Base-by-base conservation (phyloP, 2,329 filamentous ascomycete species). In the Ceratocystis huliohia region DNA sequence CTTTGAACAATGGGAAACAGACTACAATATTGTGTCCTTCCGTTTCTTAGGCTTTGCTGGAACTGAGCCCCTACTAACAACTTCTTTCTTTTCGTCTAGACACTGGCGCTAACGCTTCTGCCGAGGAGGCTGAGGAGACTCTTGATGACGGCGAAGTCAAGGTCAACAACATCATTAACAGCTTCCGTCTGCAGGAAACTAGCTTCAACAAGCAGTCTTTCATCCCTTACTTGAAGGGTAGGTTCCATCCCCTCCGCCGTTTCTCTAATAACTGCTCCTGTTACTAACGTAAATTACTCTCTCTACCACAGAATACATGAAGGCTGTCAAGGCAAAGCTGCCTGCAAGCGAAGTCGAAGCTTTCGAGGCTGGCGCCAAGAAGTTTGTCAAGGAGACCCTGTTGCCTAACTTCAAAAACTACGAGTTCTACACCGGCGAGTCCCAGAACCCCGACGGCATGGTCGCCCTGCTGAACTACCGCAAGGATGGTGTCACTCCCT, bases 401-500 rank as follows among this genome's bases (percentile, higher is more conserved):
- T 80, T 88, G 68, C 79, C 75, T 76, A 93, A 90, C 81, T 96
- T 96, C 84, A 92, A 96, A 82, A 90, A 97, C 82, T 96, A 88
- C 78, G 93, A 97, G 78, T 93, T 96, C 79, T 89, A 88, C 79
- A 90, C 88, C 73, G 92, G 93, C 80, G 87, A 94, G 82, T 88
- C 85, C 73, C 95, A 96, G 90, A 85, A 95, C 79, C 87, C 88
- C 73, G 89, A 96, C 74, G 92, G 88, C 81, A 96, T 96, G 94
- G 82, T 96, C 73, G 82, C 92, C 71, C 89, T 96, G 72, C 88
- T 96, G 76, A 95, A 96, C 84, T 99, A 96, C 85, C 93, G 94
- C 73, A 92, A 96, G 77, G 94, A 97, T 73, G 94, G 94, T 77
- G 78, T 88, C 72, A 97, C 93, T 66, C 94, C 94, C 69, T 99